Conservation (phyloP, 208 protist genomes). For the Leishmania aethiopica region DNA sequence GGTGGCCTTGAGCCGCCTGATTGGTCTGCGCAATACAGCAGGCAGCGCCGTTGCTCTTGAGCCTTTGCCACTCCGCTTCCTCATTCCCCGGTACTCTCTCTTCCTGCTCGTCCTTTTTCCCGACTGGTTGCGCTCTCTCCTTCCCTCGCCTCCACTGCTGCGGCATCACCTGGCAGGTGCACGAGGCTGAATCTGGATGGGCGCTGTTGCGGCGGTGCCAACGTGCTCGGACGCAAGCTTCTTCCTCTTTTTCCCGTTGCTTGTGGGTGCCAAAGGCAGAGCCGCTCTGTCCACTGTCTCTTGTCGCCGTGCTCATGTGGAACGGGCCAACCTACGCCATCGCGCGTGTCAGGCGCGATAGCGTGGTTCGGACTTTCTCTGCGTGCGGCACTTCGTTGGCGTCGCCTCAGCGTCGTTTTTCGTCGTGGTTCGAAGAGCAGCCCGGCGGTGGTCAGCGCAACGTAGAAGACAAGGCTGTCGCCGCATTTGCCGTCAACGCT, state of each 20-base stretch:
- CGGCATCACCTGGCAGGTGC: neutral
- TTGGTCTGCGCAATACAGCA: neutral
- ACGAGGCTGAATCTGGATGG: neutral
- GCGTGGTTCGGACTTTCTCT: neutral
- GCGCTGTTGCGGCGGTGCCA: neutral
- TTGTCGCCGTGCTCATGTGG: neutral
- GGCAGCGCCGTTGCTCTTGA: neutral
- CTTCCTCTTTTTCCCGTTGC: neutral
- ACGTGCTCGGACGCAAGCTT: neutral
- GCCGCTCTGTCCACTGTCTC: neutral
- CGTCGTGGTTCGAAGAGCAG: slow-evolving; percentile 68
- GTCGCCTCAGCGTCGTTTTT: slow-evolving; percentile 36
- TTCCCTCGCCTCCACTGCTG: neutral
- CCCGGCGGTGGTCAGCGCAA: slow-evolving; percentile 10
- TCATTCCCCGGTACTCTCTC: neutral
- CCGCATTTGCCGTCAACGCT: slow-evolving; percentile 69
- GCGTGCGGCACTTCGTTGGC: neutral
- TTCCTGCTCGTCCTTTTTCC: neutral
- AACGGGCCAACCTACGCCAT: neutral
- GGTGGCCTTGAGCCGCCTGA: neutral
- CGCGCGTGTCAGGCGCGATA: neutral
- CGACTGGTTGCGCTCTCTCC: neutral
- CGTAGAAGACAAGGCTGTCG: slow-evolving; percentile 34
- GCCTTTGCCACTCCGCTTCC: neutral
- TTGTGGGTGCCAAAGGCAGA: neutral